Base-by-base conservation (phyloP, 169 alveolate genomes). In the Cyclospora cayetanensis region DNA sequence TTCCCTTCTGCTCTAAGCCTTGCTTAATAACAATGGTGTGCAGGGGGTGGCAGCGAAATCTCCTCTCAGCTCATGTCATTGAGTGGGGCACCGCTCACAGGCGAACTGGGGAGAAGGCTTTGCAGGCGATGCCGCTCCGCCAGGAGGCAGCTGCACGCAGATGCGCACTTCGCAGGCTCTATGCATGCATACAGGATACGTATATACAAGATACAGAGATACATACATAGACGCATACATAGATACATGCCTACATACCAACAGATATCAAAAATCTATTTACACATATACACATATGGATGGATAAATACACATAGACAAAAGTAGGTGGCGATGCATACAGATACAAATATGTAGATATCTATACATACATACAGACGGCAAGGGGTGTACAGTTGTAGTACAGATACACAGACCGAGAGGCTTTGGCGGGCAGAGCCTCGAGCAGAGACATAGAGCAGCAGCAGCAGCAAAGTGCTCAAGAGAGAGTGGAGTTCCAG, bases 181-280 rank as follows among this genome's bases (percentile, higher is more conserved):
- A 66, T 22, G 79, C 46, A 66, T 12, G 72, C 72, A 60, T 31
- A 60, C 11, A n/a, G 4, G 42, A n/a, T n/a, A 60, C n/a, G n/a
- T n/a, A n/a, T n/a, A n/a, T n/a, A n/a, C n/a, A 39, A 95, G 80
- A 66, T 94, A 91, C 66, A 93, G 41, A 11, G 15, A 68, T 25
- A 12, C 3, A 0, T 46, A 35, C 4, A 68, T 11, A 68, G 12
- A 31, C 80, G 18, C 18, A 50, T 50, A 18, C 60, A 50, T 50
- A 50, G 60, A 50, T 50, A 18, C 60, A 50, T 50, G 60, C 60
- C 25, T 27, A 68, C 15, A 68, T 22, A 25, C 74, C 74, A n/a
- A 25, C 15, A 20, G 12, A 60, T n/a, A n/a, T n/a, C 74, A n/a
- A 0, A 9, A 18, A 18, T 60, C 1, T 1, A 12, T 63, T 5